phyloP scores from a whole-genome alignment of 1,139 yeast genomes.

The Pichia sp. region DNA sequence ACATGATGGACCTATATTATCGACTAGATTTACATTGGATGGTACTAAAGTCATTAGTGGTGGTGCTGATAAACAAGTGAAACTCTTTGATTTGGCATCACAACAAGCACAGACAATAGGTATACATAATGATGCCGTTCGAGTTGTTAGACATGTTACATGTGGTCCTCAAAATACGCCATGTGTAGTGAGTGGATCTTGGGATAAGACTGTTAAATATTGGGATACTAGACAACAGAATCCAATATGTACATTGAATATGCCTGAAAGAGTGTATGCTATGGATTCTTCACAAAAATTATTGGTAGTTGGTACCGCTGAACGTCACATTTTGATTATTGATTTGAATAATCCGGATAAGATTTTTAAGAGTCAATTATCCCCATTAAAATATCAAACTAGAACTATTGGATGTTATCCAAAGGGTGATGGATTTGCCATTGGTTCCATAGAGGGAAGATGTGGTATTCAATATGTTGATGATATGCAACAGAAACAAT shows the following conservation, averaged over 20 bases:
- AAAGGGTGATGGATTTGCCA: conserved; percentile 84
- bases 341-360: conserved; percentile 80
- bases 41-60: conserved; percentile 88
- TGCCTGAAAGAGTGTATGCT: conserved; percentile 88
- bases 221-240: conserved; percentile 90
- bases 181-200: conserved; percentile 85
- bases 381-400: conserved; percentile 93
- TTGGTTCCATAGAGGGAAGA: conserved; percentile 93
- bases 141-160: conserved; percentile 65
- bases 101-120: conserved; percentile 86
- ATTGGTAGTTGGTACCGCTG: conserved; percentile 90
- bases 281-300: conserved; percentile 82
- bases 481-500: conserved; percentile 63
- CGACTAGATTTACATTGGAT: conserved; percentile 77
- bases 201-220: conserved; percentile 93
- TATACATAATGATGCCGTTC: conserved; percentile 77
- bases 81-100: conserved; percentile 71
- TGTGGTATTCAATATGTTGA: conserved; percentile 95
- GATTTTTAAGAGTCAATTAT: conserved; percentile 63
- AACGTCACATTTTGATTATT: conserved; percentile 69
- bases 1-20: conserved; percentile 83
- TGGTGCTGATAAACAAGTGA: conserved; percentile 88
- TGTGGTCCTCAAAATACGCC: conserved; percentile 79
- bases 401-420: conserved; percentile 78
- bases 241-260: conserved; percentile 71